Conservation (phyloP, 805 yeast genomes). For the Trichomonascus vanleenenianus region DNA sequence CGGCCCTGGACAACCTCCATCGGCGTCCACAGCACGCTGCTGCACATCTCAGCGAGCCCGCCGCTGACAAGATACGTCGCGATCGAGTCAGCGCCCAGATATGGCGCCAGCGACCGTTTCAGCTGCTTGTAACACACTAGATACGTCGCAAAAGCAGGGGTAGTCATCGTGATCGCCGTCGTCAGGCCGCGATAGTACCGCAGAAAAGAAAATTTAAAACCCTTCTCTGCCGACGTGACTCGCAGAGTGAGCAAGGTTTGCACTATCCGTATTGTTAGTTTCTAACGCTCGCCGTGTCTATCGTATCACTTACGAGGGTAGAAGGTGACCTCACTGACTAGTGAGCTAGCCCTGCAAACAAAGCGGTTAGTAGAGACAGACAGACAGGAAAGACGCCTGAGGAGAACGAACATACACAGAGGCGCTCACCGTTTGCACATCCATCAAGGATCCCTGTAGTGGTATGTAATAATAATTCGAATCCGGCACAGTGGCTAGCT, state of each 20-base stretch:
- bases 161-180: constrained; percentile 32
- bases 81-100: constrained; percentile 28
- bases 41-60: constrained; percentile 32
- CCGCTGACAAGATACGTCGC: constrained; percentile 32
- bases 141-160: constrained; percentile 37
- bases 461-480: too few relatives aligned
- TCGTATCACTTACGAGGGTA: constrained; percentile 28
- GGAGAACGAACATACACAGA: constrained; percentile 24
- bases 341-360: constrained; percentile 26
- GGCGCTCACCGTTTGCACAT: constrained; percentile 30
- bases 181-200: constrained; percentile 35
- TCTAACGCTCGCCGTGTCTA: background rate
- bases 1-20: constrained; percentile 40
- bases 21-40: constrained; percentile 36
- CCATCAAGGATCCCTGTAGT: constrained; percentile 22
- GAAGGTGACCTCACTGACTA: constrained; percentile 31
- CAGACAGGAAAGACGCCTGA: background rate
- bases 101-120: constrained; percentile 30
- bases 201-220: constrained; percentile 30
- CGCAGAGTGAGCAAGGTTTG: constrained; percentile 36
- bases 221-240: constrained; percentile 33
- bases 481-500: too few relatives aligned
- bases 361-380: background rate
- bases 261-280: constrained; percentile 15
- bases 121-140: constrained; percentile 34